These are phyloP conservation scores for Penicillium hesseltinei DNA, from an alignment of 2,329 filamentous ascomycete species.

Conservation along the genomic window DNA sequence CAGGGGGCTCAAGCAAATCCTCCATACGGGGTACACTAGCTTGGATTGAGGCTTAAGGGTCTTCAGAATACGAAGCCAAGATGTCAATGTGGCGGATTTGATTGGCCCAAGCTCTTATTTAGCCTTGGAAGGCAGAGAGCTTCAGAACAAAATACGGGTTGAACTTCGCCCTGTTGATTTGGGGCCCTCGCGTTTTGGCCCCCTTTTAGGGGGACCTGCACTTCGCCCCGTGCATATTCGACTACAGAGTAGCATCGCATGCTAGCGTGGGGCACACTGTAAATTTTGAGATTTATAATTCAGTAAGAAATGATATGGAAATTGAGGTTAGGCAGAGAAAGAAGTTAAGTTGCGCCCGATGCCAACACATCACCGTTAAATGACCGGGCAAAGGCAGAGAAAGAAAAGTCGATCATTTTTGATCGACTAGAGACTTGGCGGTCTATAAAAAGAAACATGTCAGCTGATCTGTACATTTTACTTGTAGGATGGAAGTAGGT, in stretches of 20 bases:
- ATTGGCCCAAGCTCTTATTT: neutral
- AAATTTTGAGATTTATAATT: neutral
- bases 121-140: neutral
- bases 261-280: neutral
- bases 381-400: neutral
- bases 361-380: slow-evolving; percentile 9
- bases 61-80: slow-evolving; percentile 6
- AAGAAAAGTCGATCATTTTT: neutral
- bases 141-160: neutral
- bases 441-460: neutral
- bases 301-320: neutral
- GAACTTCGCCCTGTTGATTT: neutral
- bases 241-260: neutral
- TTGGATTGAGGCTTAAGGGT: slow-evolving; percentile 1
- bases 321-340: neutral
- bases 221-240: neutral
- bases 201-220: neutral
- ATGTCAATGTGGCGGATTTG: neutral
- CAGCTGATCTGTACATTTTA: neutral
- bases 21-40: neutral
- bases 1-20: neutral
- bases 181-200: neutral
- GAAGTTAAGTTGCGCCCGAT: neutral
- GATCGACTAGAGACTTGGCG: neutral
- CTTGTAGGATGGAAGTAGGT: neutral